Evolutionary conservation across 2,329 filamentous ascomycete genomes (phyloP), one percentile per base, ranked within the genome.

Genomic region (Cytospora piceae): DNA sequence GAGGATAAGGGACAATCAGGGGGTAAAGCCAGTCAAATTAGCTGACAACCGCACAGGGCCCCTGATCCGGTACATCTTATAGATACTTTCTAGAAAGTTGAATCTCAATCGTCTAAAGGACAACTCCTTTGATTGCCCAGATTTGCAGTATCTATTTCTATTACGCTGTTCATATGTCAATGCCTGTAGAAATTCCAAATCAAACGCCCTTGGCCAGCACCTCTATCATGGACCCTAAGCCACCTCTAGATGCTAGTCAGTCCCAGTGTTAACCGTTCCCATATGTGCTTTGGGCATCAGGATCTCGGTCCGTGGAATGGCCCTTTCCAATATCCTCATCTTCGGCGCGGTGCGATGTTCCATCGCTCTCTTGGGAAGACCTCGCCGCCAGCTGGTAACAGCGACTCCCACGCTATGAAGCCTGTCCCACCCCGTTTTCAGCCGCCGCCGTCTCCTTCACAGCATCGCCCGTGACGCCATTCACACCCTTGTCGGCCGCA

Each of bases 401-500:
- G 8, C 39, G 8, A 49, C 6, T 6, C 46, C 9, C 11, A 42
- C 1, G 4, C 22, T 34, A 63, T 32, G 60, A 37, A 34, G 53
- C 60, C 53, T 56, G 60, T 6, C 37, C 60, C 24, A 56, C 60
- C 2, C 54, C 61, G 12, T 62, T 58, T 8, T 39, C 59, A 8
- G 65, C 27, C n/a, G 58, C 58, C 51, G 65, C 31, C 34, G 63
- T 67, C 51, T 67, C 63, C 55, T 65, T 52, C 15, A 67, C 58
- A 15, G 46, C 54, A 12, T 61, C 63, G n/a, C 49, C 51, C 14
- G 37, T 55, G 31, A 15, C 32, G n/a, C 49, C 60, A 22, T 54
- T 51, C 4, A 60, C 55, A 4, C 66, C 63, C 58, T 63, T 65
- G 2, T 60, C 63, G 9, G 61, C 22, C 1, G 58, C 66, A 6